Conservation (phyloP, 768 basidiomycete genomes). For the Termitomyces sp. region DNA sequence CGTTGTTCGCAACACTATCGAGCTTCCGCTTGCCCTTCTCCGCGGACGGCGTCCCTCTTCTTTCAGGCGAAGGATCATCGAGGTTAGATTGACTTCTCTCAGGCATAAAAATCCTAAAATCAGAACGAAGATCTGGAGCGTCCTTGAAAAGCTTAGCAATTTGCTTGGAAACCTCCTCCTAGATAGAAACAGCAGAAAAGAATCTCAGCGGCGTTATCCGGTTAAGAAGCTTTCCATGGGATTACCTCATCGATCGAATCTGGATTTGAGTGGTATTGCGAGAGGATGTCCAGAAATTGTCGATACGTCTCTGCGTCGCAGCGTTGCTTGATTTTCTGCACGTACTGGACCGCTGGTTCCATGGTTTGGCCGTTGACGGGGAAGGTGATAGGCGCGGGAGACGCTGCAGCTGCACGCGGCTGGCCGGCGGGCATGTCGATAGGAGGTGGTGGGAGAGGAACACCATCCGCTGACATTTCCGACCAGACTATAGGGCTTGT, state of each 20-base stretch:
- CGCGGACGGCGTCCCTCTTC: conserved; percentile 27
- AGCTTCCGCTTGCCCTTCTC: conserved; percentile 45
- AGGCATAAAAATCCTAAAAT: conserved; percentile 74
- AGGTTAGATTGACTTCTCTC: conserved; percentile 46
- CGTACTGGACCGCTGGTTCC: conserved; percentile 85
- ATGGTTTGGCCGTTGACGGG: conserved; percentile 43
- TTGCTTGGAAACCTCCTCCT: conserved; percentile 66
- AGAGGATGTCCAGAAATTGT: conserved; percentile 72
- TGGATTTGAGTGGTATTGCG: conserved; percentile 54
- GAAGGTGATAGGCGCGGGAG: conserved; percentile 30
- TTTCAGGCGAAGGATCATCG: conserved; percentile 32
- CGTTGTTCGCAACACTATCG: conserved; percentile 23
- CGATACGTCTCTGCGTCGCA: conserved; percentile 87
- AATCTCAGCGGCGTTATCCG: conserved; percentile 11
- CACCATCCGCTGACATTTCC: conserved; percentile 16
- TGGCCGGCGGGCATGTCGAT: background rate
- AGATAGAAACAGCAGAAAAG: conserved; percentile 1
- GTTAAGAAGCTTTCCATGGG: conserved; percentile 1
- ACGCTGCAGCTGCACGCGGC: conserved; percentile 13
- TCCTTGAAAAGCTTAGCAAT: conserved; percentile 71
- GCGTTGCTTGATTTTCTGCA: conserved; percentile 94
- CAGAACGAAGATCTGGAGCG: conserved; percentile 65
- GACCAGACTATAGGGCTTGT: conserved; percentile 34
- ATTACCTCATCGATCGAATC: conserved; percentile 58
- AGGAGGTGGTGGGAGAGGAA: conserved; percentile 7